These are phyloP conservation scores for Paramecium sexaurelia DNA, from an alignment of 73 alveolate species.

Conservation along the genomic window DNA sequence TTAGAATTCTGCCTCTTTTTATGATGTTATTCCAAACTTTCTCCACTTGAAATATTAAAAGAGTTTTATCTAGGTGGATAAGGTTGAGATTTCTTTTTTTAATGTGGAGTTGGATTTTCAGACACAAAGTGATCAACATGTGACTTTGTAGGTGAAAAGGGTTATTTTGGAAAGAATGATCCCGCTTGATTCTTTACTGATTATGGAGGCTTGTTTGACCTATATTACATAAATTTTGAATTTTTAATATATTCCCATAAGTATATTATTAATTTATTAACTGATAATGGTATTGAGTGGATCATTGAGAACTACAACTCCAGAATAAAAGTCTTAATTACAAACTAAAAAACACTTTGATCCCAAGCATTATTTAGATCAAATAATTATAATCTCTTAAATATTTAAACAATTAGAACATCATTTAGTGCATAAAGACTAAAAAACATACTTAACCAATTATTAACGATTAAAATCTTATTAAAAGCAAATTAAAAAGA, in stretches of 20 bases:
- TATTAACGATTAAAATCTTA: neutral
- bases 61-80: neutral
- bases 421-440: neutral
- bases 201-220: conserved; percentile 44
- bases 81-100: neutral
- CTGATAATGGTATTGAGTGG: conserved; percentile 1
- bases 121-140: conserved; percentile 10
- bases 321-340: neutral
- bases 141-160: conserved; percentile 51
- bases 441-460: neutral
- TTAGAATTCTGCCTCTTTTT: conserved; percentile 29
- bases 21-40: neutral
- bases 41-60: conserved; percentile 33
- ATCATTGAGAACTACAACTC: conserved; percentile 20
- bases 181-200: conserved; percentile 28
- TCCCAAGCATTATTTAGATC: neutral
- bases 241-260: neutral
- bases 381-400: neutral
- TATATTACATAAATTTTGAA: conserved; percentile 42
- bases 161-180: conserved; percentile 55
- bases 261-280: conserved; percentile 9
- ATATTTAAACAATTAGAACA: neutral
- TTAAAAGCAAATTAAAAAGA: neutral
- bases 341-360: neutral
- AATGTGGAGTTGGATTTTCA: conserved; percentile 53